phyloP scores from a whole-genome alignment of 129 eudicot species.

The Flaveria ramosissima region DNA sequence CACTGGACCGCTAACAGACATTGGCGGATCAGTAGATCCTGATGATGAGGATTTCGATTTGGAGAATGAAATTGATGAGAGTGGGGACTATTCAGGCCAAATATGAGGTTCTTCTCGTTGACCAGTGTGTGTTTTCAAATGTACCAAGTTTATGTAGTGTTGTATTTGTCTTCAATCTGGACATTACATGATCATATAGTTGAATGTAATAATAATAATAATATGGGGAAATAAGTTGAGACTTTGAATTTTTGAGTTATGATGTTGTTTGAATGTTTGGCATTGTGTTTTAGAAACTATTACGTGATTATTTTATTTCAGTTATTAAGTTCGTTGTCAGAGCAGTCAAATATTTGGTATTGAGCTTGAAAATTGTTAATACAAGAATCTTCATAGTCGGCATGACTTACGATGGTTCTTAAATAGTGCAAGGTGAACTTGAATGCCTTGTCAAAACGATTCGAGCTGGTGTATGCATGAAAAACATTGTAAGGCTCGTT shows the following conservation, averaged over 20 bases:
- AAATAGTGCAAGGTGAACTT: not conserved
- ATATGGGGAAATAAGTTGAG: conserved; percentile 21
- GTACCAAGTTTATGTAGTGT: conserved; percentile 28
- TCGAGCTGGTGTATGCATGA: too few species aligned
- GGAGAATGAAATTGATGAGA: conserved; percentile 65
- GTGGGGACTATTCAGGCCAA: conserved; percentile 46
- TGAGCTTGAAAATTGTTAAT: too few species aligned
- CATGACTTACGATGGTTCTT: too few species aligned
- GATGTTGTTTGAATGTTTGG: not conserved
- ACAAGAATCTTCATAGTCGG: too few species aligned
- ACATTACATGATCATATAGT: conserved; percentile 8
- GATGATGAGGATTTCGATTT: conserved; percentile 53
- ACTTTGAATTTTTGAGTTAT: not conserved
- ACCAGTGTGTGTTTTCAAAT: conserved; percentile 14
- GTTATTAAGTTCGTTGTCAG: not conserved
- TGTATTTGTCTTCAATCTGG: conserved; percentile 6
- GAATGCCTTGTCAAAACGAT: too few species aligned
- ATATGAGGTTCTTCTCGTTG: conserved; percentile 8
- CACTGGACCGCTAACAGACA: conserved; percentile 20
- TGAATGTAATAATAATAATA: conserved; percentile 13
- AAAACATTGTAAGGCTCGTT: too few species aligned
- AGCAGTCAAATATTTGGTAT: too few species aligned
- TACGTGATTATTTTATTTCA: not conserved
- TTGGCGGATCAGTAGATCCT: conserved; percentile 47
- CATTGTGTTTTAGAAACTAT: not conserved